Conservation (phyloP, 140 eudicot genomes). For the Senecio squalidus region DNA sequence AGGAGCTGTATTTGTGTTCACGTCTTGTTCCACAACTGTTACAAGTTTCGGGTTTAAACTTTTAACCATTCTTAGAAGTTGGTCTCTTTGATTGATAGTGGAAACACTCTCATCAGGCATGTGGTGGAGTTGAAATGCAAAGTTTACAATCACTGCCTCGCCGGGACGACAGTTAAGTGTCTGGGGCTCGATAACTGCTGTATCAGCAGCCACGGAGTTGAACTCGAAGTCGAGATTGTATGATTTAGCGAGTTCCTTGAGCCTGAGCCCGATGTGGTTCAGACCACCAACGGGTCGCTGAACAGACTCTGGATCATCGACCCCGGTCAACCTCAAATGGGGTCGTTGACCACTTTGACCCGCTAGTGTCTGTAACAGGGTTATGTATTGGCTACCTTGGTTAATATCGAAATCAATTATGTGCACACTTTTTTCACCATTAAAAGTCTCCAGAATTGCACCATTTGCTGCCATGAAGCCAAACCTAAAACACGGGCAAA, state of each 20-base stretch:
- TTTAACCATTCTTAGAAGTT: slow-evolving; percentile 79
- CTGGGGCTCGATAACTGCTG: slow-evolving; percentile 48
- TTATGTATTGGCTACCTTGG: slow-evolving; percentile 92
- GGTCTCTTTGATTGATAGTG: slow-evolving; percentile 65
- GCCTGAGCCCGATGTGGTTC: slow-evolving; percentile 60
- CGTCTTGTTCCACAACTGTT: slow-evolving; percentile 85
- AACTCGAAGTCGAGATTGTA: slow-evolving; percentile 60
- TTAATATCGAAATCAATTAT: slow-evolving; percentile 79
- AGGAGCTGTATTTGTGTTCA: slow-evolving; percentile 92
- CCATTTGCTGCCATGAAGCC: slow-evolving; percentile 96
- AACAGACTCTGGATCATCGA: slow-evolving; percentile 92
- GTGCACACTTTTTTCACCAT: slow-evolving; percentile 59
- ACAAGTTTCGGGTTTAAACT: slow-evolving; percentile 79
- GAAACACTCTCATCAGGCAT: slow-evolving; percentile 99
- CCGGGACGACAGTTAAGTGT: slow-evolving; percentile 48
- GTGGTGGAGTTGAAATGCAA: slow-evolving; percentile 96
- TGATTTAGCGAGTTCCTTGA: slow-evolving; percentile 49
- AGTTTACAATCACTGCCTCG: slow-evolving; percentile 78
- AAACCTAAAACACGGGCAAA: slow-evolving; percentile 87
- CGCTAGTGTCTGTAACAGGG: slow-evolving; percentile 70
- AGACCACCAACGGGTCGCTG: slow-evolving; percentile 80
- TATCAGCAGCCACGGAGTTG: slow-evolving; percentile 53
- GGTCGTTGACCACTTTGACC: slow-evolving; percentile 32
- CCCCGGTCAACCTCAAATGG: slow-evolving; percentile 64
- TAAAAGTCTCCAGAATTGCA: slow-evolving; percentile 69